These are phyloP conservation scores for Polygonum aviculare DNA, from an alignment of 148 eudicot genomes.

Conservation along the genomic window DNA sequence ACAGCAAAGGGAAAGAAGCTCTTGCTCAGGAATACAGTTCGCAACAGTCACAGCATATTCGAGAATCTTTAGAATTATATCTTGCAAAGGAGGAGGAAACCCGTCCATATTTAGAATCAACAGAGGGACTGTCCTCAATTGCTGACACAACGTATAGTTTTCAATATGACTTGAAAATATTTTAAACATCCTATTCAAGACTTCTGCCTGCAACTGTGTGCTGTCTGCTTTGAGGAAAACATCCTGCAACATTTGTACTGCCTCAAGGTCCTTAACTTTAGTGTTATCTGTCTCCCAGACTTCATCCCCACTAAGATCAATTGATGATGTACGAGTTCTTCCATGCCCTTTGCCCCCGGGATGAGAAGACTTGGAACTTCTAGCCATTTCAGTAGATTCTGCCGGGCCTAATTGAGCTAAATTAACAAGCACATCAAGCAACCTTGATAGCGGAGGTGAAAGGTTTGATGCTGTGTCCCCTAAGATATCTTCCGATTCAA, in stretches of 20 bases:
- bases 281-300: conserved; percentile 62
- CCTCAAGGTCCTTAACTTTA: conserved; percentile 90
- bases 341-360: conserved; percentile 55
- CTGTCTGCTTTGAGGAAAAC: conserved; percentile 87
- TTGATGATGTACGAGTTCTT: conserved; percentile 53
- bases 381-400: conserved; percentile 30
- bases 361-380: conserved; percentile 35
- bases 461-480: conserved; percentile 40
- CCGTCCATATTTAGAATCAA: conserved; percentile 90
- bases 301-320: conserved; percentile 52
- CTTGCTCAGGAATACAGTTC: conserved; percentile 96
- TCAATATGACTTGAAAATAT: conserved; percentile 95
- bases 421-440: conserved; percentile 92
- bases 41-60: conserved; percentile 99
- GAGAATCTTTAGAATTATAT: conserved; percentile 86
- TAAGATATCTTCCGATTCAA: conserved; percentile 29
- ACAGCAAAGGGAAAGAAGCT: conserved; percentile 94
- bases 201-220: conserved; percentile 88
- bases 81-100: conserved; percentile 80
- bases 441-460: conserved; percentile 79
- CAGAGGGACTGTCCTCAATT: conserved; percentile 91
- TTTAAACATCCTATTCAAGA: conserved; percentile 88
- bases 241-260: conserved; percentile 95
- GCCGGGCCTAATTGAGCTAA: conserved; percentile 74
- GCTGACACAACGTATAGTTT: conserved; percentile 87